Evolutionary conservation across 2,329 filamentous ascomycete species (phyloP), one percentile per base, ranked within the genome.

Genomic region (Orbilia oligospora): DNA sequence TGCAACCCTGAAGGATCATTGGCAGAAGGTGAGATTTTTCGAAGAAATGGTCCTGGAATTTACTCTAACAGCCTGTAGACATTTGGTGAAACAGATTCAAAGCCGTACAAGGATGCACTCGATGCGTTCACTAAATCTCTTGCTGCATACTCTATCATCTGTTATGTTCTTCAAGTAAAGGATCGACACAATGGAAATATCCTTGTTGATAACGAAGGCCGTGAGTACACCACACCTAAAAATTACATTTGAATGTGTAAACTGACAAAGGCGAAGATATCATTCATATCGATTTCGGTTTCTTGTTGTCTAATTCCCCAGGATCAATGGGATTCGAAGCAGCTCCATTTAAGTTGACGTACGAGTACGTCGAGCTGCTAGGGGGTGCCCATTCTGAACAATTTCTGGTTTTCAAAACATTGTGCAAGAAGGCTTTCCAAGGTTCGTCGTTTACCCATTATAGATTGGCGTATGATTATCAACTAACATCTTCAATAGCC

Each of bases 101-200:
- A 92, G 80, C 87, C 90, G 16, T 92, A 93, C 83, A 88, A 87
- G 78, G 90, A 89, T 0, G 92, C 92, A 14, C 90, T 93, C 2
- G 91, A 93, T 80, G 92, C 92, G 9, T 96, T 96, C 84, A 92
- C 92, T 81, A 88, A 91, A 66, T 93, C 91, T n/a, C 87, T 96
- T 30, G 93, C 93, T 5, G 93, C 92, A 5, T 96, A 96, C 84
- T 94, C 92, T 85, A 90, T 95, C 80, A 93, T 96, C 79, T 93
- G 90, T 72, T 96, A 96, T 83, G 87, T 96, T 63, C 86, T 96
- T 68, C 93, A 96, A 84, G 89, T 96, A 76, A 96, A 96, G 83
- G 93, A 96, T 83, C 88, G 93, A 12, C 93, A 96, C 84, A 96
- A 96, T 83, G 93, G 93, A 69, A 96, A 96, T 82, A 91, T 96